phyloP scores from a whole-genome alignment of 2,329 filamentous ascomycete species.

The Hypoxylon sp. region DNA sequence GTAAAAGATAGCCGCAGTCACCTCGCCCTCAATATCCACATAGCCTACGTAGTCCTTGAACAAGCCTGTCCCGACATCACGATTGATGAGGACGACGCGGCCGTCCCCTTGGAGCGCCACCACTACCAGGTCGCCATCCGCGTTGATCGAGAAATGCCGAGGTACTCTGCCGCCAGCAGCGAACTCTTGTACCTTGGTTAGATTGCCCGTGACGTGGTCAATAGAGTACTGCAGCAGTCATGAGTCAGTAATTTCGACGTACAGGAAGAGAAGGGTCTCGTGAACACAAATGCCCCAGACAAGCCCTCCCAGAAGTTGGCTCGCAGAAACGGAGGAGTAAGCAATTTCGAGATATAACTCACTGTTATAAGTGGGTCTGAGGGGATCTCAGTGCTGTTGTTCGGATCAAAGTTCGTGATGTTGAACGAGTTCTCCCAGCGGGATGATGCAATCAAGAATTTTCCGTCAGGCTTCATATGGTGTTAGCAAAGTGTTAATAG shows the following conservation, averaged over 20 bases:
- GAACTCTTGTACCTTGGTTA: conserved; percentile 70
- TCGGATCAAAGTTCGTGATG: conserved; percentile 63
- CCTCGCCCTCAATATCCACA: conserved; percentile 60
- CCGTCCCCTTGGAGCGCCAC: conserved; percentile 75
- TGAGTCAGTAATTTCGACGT: conserved; percentile 19
- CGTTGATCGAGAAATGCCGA: conserved; percentile 77
- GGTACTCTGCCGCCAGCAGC: conserved; percentile 76
- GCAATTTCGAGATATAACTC: conserved; percentile 17
- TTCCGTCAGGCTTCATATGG: conserved; percentile 67
- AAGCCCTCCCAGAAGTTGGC: background rate
- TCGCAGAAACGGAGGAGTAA: background rate
- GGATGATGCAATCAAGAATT: conserved; percentile 77
- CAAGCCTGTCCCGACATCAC: conserved; percentile 72
- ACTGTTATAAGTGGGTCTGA: conserved; percentile 75
- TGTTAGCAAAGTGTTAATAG: conserved; percentile 26
- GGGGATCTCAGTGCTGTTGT: conserved; percentile 61
- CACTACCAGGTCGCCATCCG: conserved; percentile 73
- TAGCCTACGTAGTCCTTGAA: conserved; percentile 65
- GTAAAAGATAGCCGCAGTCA: conserved; percentile 65
- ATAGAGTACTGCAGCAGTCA: conserved; percentile 64
- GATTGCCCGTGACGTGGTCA: conserved; percentile 65
- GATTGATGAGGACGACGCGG: conserved; percentile 72
- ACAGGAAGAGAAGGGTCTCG: background rate
- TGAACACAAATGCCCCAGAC: background rate
- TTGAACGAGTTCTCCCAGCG: conserved; percentile 72